Evolutionary conservation across 2,329 filamentous ascomycete species (phyloP).

Genomic region (Arthrobotrys musiformis): DNA sequence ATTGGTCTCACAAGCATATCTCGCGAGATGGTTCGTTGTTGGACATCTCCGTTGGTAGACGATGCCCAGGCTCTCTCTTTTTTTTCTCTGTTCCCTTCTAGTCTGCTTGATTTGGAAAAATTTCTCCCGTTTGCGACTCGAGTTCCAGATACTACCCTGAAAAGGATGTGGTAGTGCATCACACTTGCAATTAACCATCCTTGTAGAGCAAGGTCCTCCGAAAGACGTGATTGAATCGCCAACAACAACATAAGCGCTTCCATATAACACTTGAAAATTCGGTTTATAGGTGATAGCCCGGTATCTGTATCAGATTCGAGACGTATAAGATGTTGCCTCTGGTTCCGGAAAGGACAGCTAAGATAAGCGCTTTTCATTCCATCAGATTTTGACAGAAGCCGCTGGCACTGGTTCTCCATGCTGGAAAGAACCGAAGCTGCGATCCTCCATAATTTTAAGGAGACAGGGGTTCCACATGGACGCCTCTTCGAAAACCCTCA

Average conservation of each 20-base stretch:
- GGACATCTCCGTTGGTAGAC: conserved; percentile 21
- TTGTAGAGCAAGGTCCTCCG: conserved; percentile 15
- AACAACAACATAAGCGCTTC: conserved; percentile 47
- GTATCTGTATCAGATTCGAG: conserved; percentile 24
- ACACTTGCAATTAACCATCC: conserved; percentile 51
- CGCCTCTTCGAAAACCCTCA: conserved; percentile 26
- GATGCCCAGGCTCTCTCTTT: background rate
- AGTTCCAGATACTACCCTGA: background rate
- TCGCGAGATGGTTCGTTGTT: background rate
- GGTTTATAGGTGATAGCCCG: conserved; percentile 13
- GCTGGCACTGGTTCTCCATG: background rate
- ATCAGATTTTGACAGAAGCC: conserved; percentile 11
- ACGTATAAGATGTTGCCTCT: conserved; percentile 20
- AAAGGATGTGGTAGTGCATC: conserved; percentile 40
- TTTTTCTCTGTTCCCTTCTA: background rate
- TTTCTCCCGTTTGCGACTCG: background rate
- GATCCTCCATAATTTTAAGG: conserved; percentile 44
- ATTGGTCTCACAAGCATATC: conserved; percentile 20
- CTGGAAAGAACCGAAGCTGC: conserved; percentile 6
- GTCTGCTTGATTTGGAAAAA: too few relatives aligned
- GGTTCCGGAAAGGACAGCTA: background rate
- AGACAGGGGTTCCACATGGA: conserved; percentile 47
- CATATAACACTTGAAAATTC: background rate
- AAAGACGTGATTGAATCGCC: conserved; percentile 31
- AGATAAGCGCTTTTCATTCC: conserved; percentile 37